Evolutionary conservation across 2,329 filamentous ascomycete genomes (phyloP), one percentile per base, ranked within the genome.

Genomic region (Penicillium sclerotiorum): DNA sequence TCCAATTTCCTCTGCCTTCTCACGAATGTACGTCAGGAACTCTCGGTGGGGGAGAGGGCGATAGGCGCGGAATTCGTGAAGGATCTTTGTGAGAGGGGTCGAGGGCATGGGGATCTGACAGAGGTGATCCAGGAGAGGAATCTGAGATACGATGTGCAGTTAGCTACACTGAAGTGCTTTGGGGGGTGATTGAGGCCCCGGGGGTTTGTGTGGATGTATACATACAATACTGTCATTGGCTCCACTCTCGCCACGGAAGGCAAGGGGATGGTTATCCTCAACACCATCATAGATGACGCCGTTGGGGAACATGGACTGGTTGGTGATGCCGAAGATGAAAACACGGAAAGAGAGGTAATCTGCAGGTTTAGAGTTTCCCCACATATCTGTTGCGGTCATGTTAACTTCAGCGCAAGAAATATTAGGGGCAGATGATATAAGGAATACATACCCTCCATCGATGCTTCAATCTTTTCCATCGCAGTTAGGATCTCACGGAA

Each of bases 281-380:
- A 93, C 82, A 8, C 90, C 91, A 68, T 95, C 88, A 69, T 96
- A 96, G 39, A 95, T 74, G 7, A 96, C 93, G 8, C 93, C 93
- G 56, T 92, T 78, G 8, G 92, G 92, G 72, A 96, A 96, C 91
- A 96, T 96, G 63, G 85, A 87, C 73, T 96, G 92, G 40, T 84
- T 88, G 1, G 90, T 95, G 72, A 96, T 96, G 61, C 93, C 93
- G 66, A 96, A 96, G 75, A 96, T 96, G 77, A 96, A 96, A 9
- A 93, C 95, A 33, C 92, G 88, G 82, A 96, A 96, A 60, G 83
- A 87, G 51, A 88, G 90, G 75, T 96, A 96, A 59, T 90, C 84
- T 15, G 81, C 80, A 2, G 92, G 92, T 61, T 89, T 88, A 48
- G 89, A 94, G 70, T 91, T 89, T 52, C 80, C 81, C 93, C 92